phyloP scores from a whole-genome alignment of 495 filamentous ascomycete species.

The Penicillium mononematosum region DNA sequence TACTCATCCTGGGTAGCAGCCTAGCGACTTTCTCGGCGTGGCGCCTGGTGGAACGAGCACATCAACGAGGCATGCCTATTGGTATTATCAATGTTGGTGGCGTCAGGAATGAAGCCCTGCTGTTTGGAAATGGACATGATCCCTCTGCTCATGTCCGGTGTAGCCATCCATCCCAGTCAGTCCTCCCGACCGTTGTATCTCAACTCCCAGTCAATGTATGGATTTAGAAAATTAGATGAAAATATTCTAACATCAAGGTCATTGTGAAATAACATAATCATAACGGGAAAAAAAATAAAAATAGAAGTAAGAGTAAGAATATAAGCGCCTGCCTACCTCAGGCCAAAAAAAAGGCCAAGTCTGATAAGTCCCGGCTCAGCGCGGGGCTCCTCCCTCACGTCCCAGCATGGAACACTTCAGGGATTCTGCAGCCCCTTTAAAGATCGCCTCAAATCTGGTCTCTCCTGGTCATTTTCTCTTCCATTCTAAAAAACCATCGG shows the following conservation, averaged over 20 bases:
- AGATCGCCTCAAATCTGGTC: slow-evolving; percentile 37
- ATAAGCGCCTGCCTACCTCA: slow-evolving; percentile 6
- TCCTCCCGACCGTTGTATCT: slow-evolving; percentile 39
- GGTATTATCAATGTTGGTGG: slow-evolving; percentile 82
- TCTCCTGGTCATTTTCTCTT: slow-evolving; percentile 44
- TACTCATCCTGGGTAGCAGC: slow-evolving; percentile 84
- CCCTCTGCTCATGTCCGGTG: slow-evolving; percentile 36
- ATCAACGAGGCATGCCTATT: slow-evolving; percentile 78
- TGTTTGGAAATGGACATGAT: slow-evolving; percentile 52
- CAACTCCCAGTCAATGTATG: slow-evolving; percentile 28
- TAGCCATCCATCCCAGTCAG: slow-evolving; percentile 36
- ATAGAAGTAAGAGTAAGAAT: background rate
- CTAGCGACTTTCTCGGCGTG: slow-evolving; percentile 94
- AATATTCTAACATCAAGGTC: background rate
- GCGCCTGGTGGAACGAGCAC: slow-evolving; percentile 80
- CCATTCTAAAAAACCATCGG: slow-evolving; percentile 17
- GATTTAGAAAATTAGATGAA: background rate
- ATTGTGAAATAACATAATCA: background rate
- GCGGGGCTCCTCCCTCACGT: slow-evolving; percentile 31
- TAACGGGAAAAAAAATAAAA: too few species aligned
- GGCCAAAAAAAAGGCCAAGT: slow-evolving; percentile 7
- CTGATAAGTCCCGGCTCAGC: slow-evolving; percentile 22
- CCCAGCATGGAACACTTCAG: slow-evolving; percentile 29
- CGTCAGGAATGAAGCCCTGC: slow-evolving; percentile 71
- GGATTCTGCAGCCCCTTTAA: slow-evolving; percentile 28